Evolutionary conservation across 2,329 filamentous ascomycete species (phyloP).

Genomic region (Piedraia hortae): DNA sequence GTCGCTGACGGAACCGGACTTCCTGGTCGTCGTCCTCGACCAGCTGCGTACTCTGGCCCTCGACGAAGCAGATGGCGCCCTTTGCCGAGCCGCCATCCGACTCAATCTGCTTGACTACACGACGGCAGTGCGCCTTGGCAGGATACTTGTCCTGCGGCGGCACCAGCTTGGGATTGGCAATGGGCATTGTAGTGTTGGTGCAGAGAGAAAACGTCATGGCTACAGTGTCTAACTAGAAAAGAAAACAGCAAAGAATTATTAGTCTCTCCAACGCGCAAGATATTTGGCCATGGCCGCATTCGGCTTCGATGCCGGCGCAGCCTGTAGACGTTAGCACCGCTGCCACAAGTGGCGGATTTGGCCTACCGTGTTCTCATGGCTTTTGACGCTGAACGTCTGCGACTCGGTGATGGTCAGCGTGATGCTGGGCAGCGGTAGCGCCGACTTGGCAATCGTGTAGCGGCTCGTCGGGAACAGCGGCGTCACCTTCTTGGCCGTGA

Average conservation of each 20-base stretch:
- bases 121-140: conserved; percentile 60
- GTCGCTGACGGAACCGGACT: conserved; percentile 39
- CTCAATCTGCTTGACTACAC: conserved; percentile 55
- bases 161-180: conserved; percentile 12
- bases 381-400: conserved; percentile 23
- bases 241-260: no score
- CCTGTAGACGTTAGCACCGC: conserved; percentile 14
- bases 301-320: conserved; percentile 23
- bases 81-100: conserved; percentile 32
- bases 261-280: conserved; percentile 32
- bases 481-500: conserved; percentile 23
- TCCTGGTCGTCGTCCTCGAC: conserved; percentile 75
- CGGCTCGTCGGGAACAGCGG: conserved; percentile 28
- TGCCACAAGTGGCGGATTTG: neutral
- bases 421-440: conserved; percentile 18
- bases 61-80: conserved; percentile 67
- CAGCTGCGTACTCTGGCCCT: conserved; percentile 54
- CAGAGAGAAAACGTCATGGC: neutral
- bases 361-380: conserved; percentile 31
- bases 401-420: conserved; percentile 24
- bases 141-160: conserved; percentile 33
- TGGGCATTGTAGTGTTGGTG: conserved; percentile 5
- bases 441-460: conserved; percentile 24
- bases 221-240: neutral
- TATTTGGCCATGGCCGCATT: conserved; percentile 28